Conservation (phyloP, 495 filamentous ascomycete genomes). For the Neurospora sp. region DNA sequence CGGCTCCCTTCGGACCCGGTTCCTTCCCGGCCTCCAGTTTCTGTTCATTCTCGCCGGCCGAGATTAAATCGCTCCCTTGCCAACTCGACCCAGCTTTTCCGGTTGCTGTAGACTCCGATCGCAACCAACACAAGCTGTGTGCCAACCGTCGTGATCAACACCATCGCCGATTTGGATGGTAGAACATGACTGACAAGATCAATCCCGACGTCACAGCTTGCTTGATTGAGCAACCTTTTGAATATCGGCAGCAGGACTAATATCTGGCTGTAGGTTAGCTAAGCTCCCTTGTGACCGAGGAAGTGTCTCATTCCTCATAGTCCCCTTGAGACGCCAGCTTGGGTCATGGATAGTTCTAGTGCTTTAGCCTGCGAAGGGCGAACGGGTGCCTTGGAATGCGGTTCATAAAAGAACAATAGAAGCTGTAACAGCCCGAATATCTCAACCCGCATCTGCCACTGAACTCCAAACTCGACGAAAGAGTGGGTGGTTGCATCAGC, state of each 20-base stretch:
- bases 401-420: not conserved
- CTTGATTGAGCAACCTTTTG: slow-evolving; percentile 8
- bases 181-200: not conserved
- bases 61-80: not conserved
- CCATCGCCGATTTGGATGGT: not conserved
- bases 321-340: not conserved
- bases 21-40: not conserved
- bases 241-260: not conserved
- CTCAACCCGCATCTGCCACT: not conserved
- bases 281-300: not conserved
- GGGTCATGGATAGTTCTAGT: not conserved
- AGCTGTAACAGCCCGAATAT: not conserved
- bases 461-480: not conserved
- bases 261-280: not conserved
- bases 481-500: not conserved
- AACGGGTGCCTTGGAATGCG: not conserved
- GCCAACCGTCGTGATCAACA: slow-evolving; percentile 1
- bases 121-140: not conserved
- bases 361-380: not conserved
- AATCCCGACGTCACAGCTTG: not conserved
- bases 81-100: not conserved
- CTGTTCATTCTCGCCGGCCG: not conserved
- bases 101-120: not conserved
- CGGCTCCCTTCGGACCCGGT: not conserved
- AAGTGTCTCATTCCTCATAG: not conserved